These are phyloP conservation scores for Monosporascus sp. DNA, from an alignment of 2,329 filamentous ascomycete genomes.

Conservation along the genomic window DNA sequence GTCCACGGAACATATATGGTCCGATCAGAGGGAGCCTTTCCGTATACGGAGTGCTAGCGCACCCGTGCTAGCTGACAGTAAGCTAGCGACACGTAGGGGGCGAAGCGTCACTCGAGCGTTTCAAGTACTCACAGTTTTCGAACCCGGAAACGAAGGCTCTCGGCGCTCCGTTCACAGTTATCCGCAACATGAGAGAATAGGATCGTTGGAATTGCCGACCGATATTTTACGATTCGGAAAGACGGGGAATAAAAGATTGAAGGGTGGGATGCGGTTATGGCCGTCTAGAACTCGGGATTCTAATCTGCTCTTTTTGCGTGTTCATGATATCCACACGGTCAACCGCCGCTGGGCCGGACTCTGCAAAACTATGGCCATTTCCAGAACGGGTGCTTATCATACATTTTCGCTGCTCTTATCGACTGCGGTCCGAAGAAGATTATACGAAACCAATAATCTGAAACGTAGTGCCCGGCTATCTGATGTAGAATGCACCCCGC, in stretches of 20 bases:
- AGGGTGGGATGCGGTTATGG: too few relatives aligned
- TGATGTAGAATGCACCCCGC: neutral
- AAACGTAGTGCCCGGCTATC: neutral
- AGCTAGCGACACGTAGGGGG: neutral
- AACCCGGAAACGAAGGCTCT: neutral
- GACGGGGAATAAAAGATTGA: too few relatives aligned
- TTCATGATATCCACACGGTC: neutral
- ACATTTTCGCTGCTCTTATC: neutral
- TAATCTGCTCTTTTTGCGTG: neutral
- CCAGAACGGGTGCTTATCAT: neutral
- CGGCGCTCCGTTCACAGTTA: neutral
- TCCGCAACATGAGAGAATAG: too few relatives aligned
- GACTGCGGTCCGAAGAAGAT: neutral
- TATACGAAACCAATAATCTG: neutral
- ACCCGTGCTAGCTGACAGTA: too few relatives aligned
- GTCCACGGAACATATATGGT: too few relatives aligned
- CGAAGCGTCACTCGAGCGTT: neutral
- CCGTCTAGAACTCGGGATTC: too few relatives aligned
- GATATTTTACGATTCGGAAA: too few relatives aligned
- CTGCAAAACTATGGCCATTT: neutral
- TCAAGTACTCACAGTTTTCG: neutral
- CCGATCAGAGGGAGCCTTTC: too few relatives aligned
- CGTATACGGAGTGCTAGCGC: too few relatives aligned
- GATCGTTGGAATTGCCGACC: too few relatives aligned
- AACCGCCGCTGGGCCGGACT: too few relatives aligned